Evolutionary conservation across 371 early-diverging fungal species (phyloP), one percentile per base, ranked within the genome.

Genomic region (Dinochytrium kinnereticum): DNA sequence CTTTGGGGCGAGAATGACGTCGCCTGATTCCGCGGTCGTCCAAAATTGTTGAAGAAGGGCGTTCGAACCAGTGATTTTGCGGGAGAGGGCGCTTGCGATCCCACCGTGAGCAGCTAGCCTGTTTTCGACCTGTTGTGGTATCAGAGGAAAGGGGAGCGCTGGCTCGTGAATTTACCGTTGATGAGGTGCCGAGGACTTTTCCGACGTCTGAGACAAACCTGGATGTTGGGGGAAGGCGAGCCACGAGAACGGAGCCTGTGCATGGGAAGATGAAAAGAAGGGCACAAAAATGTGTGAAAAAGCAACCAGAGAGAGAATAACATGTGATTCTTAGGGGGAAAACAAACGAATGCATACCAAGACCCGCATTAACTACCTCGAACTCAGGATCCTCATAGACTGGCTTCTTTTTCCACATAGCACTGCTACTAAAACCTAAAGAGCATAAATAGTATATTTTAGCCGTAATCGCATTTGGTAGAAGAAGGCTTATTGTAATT

Each of bases 1-100:
- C 2, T 39, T 24, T 1, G 73, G 73, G 1, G 73, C 73, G 37
- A 73, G 30, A n/a, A 73, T 40, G 13, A 69, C 68, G 36, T 73
- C 73, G 21, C 73, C 73, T 10, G 68, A 30, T 1, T 34, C 28
- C 5, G 49, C 28, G 17, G 49, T 24, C 1, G 73, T 73, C 68
- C 68, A 68, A 50, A 73, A 53, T 68, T 73, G 39, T 26, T 68
- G 51, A 51, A 51, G 44, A 19, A 40, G 57, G 40, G 33, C 26
- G 40, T 24, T 44, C 24, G 24, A 31, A 17, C 67, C 67, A 10
- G 44, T 44, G 3, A 67, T 3, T 2, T 28, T 2, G 10, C 49
- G 38, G 30, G 51, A 15, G 28, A 44, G 26, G 7, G 44, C 67
- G 51, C 19, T 67, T 21, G 24, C 3, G n/a, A 67, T 13, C 17